A percentile compares a stretch with the other conserved stretches of the same genome.
These are phyloP conservation scores for Astrothelium macrocarpum DNA, from an alignment of 495 filamentous ascomycete species.

Conservation along the genomic window DNA sequence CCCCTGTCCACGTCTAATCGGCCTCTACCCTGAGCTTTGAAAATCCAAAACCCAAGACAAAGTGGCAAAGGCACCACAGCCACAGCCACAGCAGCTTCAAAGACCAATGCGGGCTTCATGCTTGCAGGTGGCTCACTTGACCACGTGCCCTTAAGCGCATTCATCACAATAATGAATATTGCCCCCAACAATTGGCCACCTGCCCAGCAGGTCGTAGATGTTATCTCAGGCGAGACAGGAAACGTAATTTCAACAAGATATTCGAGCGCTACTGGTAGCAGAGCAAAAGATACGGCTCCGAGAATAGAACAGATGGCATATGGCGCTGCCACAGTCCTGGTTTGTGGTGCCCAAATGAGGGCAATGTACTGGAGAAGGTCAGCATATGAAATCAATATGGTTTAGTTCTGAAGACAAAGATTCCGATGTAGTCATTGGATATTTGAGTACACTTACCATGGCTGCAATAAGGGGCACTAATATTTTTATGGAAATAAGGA, in stretches of 20 bases:
- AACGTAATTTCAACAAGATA: conserved; percentile 77
- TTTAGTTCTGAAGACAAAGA: neutral
- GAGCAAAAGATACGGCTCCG: conserved; percentile 68
- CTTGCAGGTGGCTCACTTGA: conserved; percentile 48
- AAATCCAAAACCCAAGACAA: conserved; percentile 47
- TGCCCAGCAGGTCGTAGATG: conserved; percentile 71
- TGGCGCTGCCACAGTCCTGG: conserved; percentile 55
- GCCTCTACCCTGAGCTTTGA: neutral
- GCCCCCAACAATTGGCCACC: conserved; percentile 73
- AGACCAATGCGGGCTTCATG: conserved; percentile 68
- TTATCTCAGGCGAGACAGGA: conserved; percentile 80
- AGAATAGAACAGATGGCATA: conserved; percentile 60
- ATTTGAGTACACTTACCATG: conserved; percentile 11
- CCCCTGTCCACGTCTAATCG: neutral
- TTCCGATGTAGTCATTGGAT: neutral
- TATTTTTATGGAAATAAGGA: conserved; percentile 62
- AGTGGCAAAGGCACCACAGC: conserved; percentile 58
- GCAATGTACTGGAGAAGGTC: conserved; percentile 48
- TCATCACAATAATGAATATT: conserved; percentile 72
- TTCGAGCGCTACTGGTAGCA: conserved; percentile 80
- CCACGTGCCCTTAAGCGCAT: conserved; percentile 58
- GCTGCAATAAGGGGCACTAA: conserved; percentile 65
- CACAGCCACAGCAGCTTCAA: conserved; percentile 60
- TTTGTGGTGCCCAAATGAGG: conserved; percentile 72
- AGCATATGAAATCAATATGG: neutral